Conservation (phyloP, 768 basidiomycete genomes). For the Suillus spraguei region DNA sequence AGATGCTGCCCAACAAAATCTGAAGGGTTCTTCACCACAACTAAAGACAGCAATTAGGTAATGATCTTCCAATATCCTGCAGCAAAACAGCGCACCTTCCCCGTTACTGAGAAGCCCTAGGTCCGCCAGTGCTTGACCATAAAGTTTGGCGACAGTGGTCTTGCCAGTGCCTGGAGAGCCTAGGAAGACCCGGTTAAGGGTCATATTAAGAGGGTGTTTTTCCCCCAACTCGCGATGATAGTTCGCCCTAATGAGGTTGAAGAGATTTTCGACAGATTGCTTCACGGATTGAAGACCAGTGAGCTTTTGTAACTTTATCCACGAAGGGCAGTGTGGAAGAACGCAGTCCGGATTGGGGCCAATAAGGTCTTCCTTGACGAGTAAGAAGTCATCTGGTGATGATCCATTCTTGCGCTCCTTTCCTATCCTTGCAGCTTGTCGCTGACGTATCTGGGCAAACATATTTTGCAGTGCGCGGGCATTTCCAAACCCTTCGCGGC, state of each 20-base stretch:
- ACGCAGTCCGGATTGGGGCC: slow-evolving; percentile 57
- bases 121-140: slow-evolving; percentile 59
- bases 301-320: slow-evolving; percentile 48
- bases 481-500: slow-evolving; percentile 59
- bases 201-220: slow-evolving; percentile 46
- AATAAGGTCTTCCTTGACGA: slow-evolving; percentile 57
- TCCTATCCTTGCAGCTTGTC: slow-evolving; percentile 49
- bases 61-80: background rate
- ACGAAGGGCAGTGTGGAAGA: slow-evolving; percentile 43
- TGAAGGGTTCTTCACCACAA: slow-evolving; percentile 66
- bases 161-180: slow-evolving; percentile 69
- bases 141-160: slow-evolving; percentile 63
- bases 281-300: slow-evolving; percentile 58
- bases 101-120: slow-evolving; percentile 61
- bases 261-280: slow-evolving; percentile 44
- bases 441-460: slow-evolving; percentile 42
- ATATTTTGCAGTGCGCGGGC: slow-evolving; percentile 55
- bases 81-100: slow-evolving; percentile 48
- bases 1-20: slow-evolving; percentile 63
- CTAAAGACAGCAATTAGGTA: slow-evolving; percentile 32
- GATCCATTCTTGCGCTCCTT: slow-evolving; percentile 40
- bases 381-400: slow-evolving; percentile 47
- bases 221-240: slow-evolving; percentile 57
- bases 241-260: slow-evolving; percentile 47
- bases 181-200: slow-evolving; percentile 62